Evolutionary conservation across 176 grass and related monocot genomes (phyloP), one percentile per base, ranked within the genome.

Genomic region (Cocos nucifera): DNA sequence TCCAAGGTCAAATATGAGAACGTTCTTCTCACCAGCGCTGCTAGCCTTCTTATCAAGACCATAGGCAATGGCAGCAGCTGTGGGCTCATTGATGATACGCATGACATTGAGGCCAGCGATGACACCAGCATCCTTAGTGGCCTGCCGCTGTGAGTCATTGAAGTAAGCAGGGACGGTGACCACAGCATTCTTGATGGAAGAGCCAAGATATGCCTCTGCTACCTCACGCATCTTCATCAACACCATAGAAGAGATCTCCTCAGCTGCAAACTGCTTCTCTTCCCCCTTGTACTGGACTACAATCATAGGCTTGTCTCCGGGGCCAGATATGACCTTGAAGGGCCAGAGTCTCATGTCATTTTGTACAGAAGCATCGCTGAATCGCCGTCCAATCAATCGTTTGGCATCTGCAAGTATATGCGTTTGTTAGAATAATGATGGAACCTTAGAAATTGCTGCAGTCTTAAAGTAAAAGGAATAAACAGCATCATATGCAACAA

Each of bases 101-200:
- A 86, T 89, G 19, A 95, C 85, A 64, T 89, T 95, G 59, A 89
- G 82, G 15, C 89, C 89, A 3, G 89, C 73, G 56, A 95, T 95
- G 69, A 89, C 85, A 56, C 89, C 85, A 9, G 82, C 85, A 50
- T 94, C 89, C 84, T 88, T 88, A 28, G 89, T 94, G 67, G 89
- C 89, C 77, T 94, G 89, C 53, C 89, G 83, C 69, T 94, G 89
- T 6, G 84, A 94, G 84, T 94, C 89, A 61, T 94, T 94, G 84
- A 95, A 95, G 78, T 95, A 95, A 30, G 89, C 89, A 0, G 89
- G 89, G 24, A 95, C 84, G 16, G 89, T 95, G 72, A 95, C 89
- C 29, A 95, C 89, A 2, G 89, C 89, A 58, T 95, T 95, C 78
- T 95, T 95, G 59, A 95, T 52, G 50, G 84, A 82, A 3, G 28